Conservation (phyloP, 306 rosid genomes). For the Corylus americana region DNA sequence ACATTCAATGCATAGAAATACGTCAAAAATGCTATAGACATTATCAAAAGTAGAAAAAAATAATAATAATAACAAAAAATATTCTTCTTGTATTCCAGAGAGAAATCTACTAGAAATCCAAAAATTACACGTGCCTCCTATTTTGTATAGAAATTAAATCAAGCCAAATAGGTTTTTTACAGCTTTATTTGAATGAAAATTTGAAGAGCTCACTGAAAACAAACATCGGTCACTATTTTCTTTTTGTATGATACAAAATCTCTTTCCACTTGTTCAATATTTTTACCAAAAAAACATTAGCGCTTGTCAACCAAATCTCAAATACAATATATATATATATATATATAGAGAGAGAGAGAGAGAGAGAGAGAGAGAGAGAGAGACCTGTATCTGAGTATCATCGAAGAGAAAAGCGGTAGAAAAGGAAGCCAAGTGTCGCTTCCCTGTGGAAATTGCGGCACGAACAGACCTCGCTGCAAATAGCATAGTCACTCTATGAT, state of each 20-base stretch:
- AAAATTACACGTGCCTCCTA: not conserved
- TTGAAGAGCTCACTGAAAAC: too few species aligned
- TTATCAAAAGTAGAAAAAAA: not conserved
- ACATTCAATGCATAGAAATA: constrained; percentile 27
- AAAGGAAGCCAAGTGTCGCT: constrained; percentile 45
- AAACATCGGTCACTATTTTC: too few species aligned
- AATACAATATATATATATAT: not conserved
- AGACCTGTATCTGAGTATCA: constrained; percentile 89
- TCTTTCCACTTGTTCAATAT: too few species aligned
- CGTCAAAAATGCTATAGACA: constrained; percentile 13
- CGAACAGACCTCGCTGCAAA: constrained; percentile 39
- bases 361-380: not conserved
- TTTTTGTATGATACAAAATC: too few species aligned
- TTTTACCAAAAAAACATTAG: not conserved
- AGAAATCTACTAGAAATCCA: not conserved
- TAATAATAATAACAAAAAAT: not conserved
- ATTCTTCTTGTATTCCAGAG: not conserved
- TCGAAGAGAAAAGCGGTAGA: constrained; percentile 84
- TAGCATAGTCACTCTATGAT: constrained; percentile 43
- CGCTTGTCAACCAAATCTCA: not conserved
- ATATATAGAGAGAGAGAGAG: not conserved
- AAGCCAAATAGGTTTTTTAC: too few species aligned
- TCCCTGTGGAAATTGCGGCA: constrained; percentile 37
- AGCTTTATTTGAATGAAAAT: too few species aligned
- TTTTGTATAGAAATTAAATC: too few species aligned